Evolutionary conservation across 805 yeast genomes (phyloP), one percentile per base, ranked within the genome.

Genomic region (Suhomyces tanzawaensis): DNA sequence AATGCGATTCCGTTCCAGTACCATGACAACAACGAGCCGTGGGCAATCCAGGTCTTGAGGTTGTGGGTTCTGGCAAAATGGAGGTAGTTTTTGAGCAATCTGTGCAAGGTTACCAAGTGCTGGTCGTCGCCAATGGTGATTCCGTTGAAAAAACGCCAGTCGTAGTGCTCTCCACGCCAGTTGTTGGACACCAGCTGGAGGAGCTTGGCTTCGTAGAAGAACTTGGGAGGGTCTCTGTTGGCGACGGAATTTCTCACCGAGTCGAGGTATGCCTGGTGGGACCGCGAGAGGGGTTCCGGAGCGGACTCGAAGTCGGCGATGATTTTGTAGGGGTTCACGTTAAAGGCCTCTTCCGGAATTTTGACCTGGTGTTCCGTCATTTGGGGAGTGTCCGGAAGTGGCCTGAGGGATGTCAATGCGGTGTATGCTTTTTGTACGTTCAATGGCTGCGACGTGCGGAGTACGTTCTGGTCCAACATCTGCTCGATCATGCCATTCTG

Each of bases 61-160:
- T 53, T 52, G 27, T 50, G 46, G n/a, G 36, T 34, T 7, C 50
- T 37, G 24, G 50, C 39, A 26, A 54, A 54, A 4, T 44, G 40
- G 7, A 54, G 39, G 45, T 48, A 54, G 36, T 38, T 46, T 17
- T 48, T 48, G 27, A 50, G 34, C 12, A 54, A 23, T 4, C 57
- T 36, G 34, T 52, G 53, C 11, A 54, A 36, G 3, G 47, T 26
- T n/a, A 41, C 26, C 8, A 33, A 39, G 21, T 51, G 57, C 18
- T 33, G 37, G 16, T 45, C 44, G 9, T 43, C 35, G 12, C 53
- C 57, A 15, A 47, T 15, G 13, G 37, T 48, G 29, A 53, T 29
- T 7, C 58, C 57, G 19, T 35, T 32, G 44, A 55, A 56, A 28
- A 56, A 56, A 6, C 60, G 40, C 58, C 56, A 53, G 35, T 56